Evolutionary conservation across 2,329 filamentous ascomycete genomes (phyloP), one percentile per base, ranked within the genome.

Genomic region (Stachybotrys chlorohalonatus): DNA sequence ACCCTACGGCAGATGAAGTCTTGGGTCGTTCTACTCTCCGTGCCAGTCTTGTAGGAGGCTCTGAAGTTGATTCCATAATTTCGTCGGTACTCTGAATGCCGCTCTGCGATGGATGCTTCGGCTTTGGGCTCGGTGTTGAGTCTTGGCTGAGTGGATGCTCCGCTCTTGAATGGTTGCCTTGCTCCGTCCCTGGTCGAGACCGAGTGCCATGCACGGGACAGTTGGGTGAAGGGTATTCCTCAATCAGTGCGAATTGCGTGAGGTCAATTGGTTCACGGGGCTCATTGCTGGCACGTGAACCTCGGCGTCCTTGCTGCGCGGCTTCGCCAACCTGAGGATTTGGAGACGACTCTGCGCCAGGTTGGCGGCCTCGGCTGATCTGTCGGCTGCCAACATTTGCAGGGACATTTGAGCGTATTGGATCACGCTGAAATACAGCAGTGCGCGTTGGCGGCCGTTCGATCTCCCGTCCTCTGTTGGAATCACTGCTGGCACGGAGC

Each of bases 181-280:
- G 53, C 7, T 55, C 47, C 32, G 55, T 53, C 49, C 55, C 57
- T 9, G 61, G 62, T 16, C 52, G 55, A 49, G 61, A 59, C 16
- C 57, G 55, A 8, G 54, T 56, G 13, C 61, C 61, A 53, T 63
- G 61, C 6, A 63, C 47, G 4, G 61, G 61, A 24, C 61, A 63
- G 30, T 53, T 60, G 5, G 55, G 47, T 13, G 61, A 63, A 17
- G 57, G 57, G 36, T 60, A 61, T 16, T 63, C 61, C 49, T 63
- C 61, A 45, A 63, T 63, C 39, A 63, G 52, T 1, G 49, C 39
- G 31, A 61, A 63, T 32, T 61, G 61, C 4, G 61, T 62, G n/a
- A 63, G 57, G 50, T 63, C 60, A n/a, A 63, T 47, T 9, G 54
- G 48, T 16, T 58, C 55, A 11, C 9, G 17, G 7, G 11, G 46